Conservation (phyloP, 495 filamentous ascomycete species). For the Sordaria brevicollis region DNA sequence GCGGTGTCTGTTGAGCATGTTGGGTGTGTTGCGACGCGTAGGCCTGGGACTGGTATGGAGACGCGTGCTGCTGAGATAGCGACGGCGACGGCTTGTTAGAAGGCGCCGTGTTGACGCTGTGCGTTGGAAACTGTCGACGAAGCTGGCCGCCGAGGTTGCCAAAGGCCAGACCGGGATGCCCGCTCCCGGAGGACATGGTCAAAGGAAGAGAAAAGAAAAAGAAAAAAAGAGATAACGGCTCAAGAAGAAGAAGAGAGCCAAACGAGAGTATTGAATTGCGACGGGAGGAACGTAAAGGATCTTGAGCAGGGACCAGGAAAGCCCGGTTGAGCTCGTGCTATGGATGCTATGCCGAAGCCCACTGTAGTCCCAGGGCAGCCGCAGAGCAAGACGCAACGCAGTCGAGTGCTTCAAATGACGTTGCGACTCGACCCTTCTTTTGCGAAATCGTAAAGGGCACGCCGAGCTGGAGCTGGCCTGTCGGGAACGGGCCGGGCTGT, state of each 20-base stretch:
- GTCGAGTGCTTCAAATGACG: not conserved
- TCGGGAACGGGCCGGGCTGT: not conserved
- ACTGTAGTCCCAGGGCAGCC: too few relatives aligned
- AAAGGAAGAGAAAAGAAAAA: conserved; percentile 3
- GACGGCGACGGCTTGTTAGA: conserved; percentile 27
- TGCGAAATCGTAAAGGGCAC: not conserved
- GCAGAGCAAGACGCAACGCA: too few relatives aligned
- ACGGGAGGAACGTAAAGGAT: not conserved
- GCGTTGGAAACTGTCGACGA: conserved; percentile 23
- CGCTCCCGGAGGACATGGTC: conserved; percentile 21
- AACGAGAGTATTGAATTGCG: not conserved
- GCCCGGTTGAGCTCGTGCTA: not conserved
- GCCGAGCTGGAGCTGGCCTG: not conserved
- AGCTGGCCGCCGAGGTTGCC: conserved; percentile 7
- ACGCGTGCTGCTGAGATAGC: conserved; percentile 22
- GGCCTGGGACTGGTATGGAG: conserved; percentile 16
- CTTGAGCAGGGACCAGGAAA: not conserved
- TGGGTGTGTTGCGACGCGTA: conserved; percentile 3
- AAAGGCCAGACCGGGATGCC: conserved; percentile 21
- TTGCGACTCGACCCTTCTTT: not conserved
- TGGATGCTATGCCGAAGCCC: not conserved
- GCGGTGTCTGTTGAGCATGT: conserved; percentile 8
- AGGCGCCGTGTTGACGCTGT: conserved; percentile 24
- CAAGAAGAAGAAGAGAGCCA: conserved; percentile 3
- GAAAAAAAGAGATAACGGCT: not conserved